Percentiles rank a stretch among this genome's conserved stretches.
Conservation (phyloP, 2,329 filamentous ascomycete species). For the Xylaria sp. region DNA sequence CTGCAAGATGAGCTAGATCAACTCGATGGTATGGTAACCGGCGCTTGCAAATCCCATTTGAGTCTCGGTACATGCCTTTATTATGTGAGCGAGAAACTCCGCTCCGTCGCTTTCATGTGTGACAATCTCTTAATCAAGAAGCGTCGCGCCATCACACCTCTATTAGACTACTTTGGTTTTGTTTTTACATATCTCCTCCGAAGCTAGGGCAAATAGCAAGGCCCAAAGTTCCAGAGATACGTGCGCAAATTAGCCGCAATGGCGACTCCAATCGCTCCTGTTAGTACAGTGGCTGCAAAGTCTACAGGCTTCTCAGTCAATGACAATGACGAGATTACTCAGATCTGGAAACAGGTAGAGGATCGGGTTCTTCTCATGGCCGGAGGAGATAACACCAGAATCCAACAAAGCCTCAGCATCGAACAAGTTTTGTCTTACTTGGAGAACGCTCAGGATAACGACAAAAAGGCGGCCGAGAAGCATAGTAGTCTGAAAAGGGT, state of each 20-base stretch:
- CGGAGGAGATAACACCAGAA: background rate
- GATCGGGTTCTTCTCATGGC: slow-evolving; percentile 6
- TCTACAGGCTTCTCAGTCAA: background rate
- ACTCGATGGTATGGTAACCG: background rate
- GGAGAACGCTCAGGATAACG: background rate
- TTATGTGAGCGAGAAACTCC: background rate
- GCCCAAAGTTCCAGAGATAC: background rate
- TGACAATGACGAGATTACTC: background rate
- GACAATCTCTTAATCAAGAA: background rate
- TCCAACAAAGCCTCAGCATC: slow-evolving; percentile 4
- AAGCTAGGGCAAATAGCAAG: background rate
- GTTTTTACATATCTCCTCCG: background rate
- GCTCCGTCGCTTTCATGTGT: background rate
- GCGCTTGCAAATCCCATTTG: background rate
- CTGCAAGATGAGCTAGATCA: background rate
- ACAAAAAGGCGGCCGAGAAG: background rate
- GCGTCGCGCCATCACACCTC: background rate
- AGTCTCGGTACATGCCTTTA: background rate
- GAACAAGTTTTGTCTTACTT: slow-evolving; percentile 4
- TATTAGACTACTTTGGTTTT: background rate
- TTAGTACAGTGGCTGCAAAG: background rate
- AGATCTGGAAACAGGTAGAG: slow-evolving; percentile 9
- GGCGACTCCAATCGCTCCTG: background rate
- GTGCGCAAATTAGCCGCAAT: background rate
- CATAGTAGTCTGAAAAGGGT: background rate